Conservation (phyloP, 2,329 filamentous ascomycete species). For the Colletotrichum sp. region DNA sequence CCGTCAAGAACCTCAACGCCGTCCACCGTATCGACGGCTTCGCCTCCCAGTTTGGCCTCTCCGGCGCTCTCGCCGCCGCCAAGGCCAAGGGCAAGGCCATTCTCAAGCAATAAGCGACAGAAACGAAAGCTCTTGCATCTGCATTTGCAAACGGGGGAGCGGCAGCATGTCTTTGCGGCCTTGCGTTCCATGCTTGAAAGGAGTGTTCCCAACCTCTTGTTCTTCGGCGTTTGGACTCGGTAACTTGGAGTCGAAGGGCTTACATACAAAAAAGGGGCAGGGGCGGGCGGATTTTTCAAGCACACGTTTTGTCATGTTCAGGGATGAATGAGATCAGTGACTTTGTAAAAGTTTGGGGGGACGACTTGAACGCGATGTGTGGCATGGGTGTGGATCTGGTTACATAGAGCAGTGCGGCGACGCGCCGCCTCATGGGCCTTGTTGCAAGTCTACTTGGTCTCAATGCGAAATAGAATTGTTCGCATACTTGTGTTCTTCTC, state of each 20-base stretch:
- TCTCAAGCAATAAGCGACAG: background rate
- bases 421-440: background rate
- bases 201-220: background rate
- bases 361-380: background rate
- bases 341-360: background rate
- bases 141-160: background rate
- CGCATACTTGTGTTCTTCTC: background rate
- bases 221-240: background rate
- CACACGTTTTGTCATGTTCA: background rate
- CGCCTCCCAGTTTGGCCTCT: slow-evolving; percentile 69
- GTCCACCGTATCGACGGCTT: slow-evolving; percentile 83
- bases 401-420: background rate
- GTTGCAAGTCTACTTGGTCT: background rate
- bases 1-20: slow-evolving; percentile 90
- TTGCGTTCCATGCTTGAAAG: background rate
- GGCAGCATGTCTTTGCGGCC: background rate
- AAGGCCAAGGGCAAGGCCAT: slow-evolving; percentile 29
- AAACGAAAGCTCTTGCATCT: background rate
- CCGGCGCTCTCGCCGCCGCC: slow-evolving; percentile 57
- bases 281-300: background rate
- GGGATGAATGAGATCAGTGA: background rate
- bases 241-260: background rate
- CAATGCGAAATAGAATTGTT: background rate
- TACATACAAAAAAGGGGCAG: background rate
- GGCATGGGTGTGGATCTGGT: background rate